These are phyloP conservation scores for Carex littledalei DNA, from an alignment of 176 grass and related monocot species.

Conservation along the genomic window DNA sequence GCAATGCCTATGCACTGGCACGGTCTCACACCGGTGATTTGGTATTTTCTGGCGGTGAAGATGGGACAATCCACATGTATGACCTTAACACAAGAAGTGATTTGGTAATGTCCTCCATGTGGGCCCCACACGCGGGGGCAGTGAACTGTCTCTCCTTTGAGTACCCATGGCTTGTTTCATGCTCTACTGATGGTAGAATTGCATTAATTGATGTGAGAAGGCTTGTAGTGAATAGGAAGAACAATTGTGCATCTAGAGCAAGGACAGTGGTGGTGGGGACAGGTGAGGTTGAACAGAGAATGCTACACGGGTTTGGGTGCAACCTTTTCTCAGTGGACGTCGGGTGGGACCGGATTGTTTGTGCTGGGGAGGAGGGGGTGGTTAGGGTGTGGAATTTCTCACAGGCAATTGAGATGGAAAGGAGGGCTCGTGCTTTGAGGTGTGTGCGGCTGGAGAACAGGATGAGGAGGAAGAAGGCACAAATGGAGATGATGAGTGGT, in stretches of 20 bases:
- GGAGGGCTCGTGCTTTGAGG: slow-evolving; percentile 53
- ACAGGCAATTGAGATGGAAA: slow-evolving; percentile 75
- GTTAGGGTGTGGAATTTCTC: slow-evolving; percentile 95
- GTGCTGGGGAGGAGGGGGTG: slow-evolving; percentile 77
- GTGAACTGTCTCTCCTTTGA: slow-evolving; percentile 88
- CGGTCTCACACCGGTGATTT: slow-evolving; percentile 51
- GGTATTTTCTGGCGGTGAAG: slow-evolving; percentile 83
- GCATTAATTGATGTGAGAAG: slow-evolving; percentile 76
- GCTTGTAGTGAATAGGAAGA: slow-evolving; percentile 35
- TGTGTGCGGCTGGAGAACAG: slow-evolving; percentile 75
- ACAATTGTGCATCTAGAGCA: slow-evolving; percentile 21
- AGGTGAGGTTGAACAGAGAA: slow-evolving; percentile 61
- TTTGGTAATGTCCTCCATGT: slow-evolving; percentile 65
- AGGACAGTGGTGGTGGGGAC: slow-evolving; percentile 34
- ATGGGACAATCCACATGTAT: slow-evolving; percentile 71
- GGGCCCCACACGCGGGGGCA: slow-evolving; percentile 69
- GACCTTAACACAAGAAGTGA: slow-evolving; percentile 39
- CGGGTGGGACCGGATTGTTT: slow-evolving; percentile 76
- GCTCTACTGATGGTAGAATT: slow-evolving; percentile 78
- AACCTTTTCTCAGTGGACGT: slow-evolving; percentile 65
- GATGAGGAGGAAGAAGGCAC: slow-evolving; percentile 72
- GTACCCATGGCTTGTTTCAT: slow-evolving; percentile 89
- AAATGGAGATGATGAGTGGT: slow-evolving; percentile 53
- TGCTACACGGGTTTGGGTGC: slow-evolving; percentile 89
- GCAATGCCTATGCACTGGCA: slow-evolving; percentile 61